phyloP scores from a whole-genome alignment of 1,284 basidiomycete species.

The Puccinia horiana region DNA sequence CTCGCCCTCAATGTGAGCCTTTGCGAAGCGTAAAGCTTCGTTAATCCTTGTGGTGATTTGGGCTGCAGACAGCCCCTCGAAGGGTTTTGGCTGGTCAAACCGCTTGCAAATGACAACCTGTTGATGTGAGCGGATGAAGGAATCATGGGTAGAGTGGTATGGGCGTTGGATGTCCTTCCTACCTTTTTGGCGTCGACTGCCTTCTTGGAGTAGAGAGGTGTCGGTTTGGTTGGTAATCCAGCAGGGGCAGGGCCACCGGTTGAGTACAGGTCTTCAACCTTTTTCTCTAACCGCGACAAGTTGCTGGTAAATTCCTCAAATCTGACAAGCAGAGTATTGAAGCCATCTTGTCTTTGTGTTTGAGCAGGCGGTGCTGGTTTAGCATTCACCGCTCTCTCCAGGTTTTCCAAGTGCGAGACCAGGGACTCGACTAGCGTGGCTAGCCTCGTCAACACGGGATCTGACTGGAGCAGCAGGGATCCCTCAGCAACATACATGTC shows the following conservation, averaged over 20 bases:
- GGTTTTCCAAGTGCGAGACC: background rate
- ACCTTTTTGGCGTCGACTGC: background rate
- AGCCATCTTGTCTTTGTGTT: no score
- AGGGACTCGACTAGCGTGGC: background rate
- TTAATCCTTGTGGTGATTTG: background rate
- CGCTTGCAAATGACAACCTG: background rate
- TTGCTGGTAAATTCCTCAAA: no score
- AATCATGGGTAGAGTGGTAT: background rate
- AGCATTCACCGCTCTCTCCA: background rate
- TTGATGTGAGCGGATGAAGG: background rate
- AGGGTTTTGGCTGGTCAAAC: background rate
- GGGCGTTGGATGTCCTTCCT: background rate
- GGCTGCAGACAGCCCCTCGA: background rate
- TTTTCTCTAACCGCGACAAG: background rate
- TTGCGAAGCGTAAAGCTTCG: background rate
- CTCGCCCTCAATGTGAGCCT: background rate
- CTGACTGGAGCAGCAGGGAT: background rate
- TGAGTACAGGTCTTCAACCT: background rate
- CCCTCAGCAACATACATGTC: slow-evolving; percentile 2
- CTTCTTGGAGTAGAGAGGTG: background rate
- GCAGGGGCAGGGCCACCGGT: background rate
- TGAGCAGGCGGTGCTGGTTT: no score
- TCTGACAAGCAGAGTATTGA: no score
- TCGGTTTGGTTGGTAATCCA: background rate
- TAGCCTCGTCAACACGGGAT: background rate